A percentile compares a stretch with the other conserved stretches of the same genome.
Evolutionary conservation across 148 eudicot species (phyloP).

Genomic region (Silene uniflora): DNA sequence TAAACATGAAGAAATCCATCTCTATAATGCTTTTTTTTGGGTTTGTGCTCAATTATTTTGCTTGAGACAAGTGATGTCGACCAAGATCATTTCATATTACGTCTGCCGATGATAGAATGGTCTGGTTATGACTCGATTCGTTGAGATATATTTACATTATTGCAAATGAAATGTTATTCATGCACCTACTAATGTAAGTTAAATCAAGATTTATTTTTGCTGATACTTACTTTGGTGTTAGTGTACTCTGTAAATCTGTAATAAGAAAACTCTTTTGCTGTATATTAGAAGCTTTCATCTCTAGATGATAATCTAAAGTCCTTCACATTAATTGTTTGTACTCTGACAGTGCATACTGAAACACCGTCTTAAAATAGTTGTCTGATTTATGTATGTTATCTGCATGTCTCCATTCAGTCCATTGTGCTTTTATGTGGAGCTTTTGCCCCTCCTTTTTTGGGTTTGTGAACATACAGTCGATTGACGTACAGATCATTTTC

Average conservation of each 20-base stretch:
- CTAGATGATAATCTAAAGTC: no score
- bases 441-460: neutral
- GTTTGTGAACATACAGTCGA: neutral
- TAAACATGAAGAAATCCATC: neutral
- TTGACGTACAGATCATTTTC: slow-evolving; percentile 15
- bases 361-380: neutral
- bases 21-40: neutral
- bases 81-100: neutral
- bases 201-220: no score
- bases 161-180: no score
- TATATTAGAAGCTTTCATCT: no score
- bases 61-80: neutral
- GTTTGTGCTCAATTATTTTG: neutral
- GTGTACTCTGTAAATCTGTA: no score
- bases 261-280: no score
- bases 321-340: no score
- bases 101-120: neutral
- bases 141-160: no score
- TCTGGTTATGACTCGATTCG: neutral
- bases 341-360: neutral
- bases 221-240: no score
- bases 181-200: no score
- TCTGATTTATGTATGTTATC: neutral
- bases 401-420: neutral
- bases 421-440: slow-evolving; percentile 11